Conservation (phyloP, 169 alveolate genomes). For the Plasmodium ovale region DNA sequence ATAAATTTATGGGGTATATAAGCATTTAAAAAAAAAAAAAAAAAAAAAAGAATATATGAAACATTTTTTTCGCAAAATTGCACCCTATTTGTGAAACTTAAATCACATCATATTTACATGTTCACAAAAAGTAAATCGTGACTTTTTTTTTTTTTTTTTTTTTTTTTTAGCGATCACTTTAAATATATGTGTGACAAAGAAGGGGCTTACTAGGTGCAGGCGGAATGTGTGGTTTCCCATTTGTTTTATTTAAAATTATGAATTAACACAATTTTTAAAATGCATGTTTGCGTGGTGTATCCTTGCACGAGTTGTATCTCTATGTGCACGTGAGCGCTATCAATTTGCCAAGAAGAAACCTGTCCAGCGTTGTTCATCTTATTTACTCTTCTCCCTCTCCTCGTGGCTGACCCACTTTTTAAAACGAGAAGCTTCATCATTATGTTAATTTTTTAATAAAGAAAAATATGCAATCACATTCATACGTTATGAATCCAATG, state of each 20-base stretch:
- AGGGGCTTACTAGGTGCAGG: constrained; percentile 40
- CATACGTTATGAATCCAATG: constrained; percentile 33
- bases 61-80: background rate
- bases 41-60: background rate
- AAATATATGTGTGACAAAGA: constrained; percentile 75
- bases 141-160: background rate
- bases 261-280: too few species aligned
- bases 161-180: constrained; percentile 46
- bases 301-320: too few species aligned
- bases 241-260: background rate
- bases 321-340: background rate
- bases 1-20: constrained; percentile 83
- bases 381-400: background rate
- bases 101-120: background rate
- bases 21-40: background rate
- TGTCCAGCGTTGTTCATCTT: background rate
- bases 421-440: constrained; percentile 46
- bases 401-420: too few species aligned
- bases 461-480: constrained; percentile 21
- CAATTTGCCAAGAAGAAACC: background rate
- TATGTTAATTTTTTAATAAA: constrained; percentile 12
- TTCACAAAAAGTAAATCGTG: background rate
- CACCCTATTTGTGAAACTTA: background rate
- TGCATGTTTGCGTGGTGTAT: too few species aligned
- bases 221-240: background rate